phyloP scores from a whole-genome alignment of 768 basidiomycete species.

The Pleurotus eryngii region DNA sequence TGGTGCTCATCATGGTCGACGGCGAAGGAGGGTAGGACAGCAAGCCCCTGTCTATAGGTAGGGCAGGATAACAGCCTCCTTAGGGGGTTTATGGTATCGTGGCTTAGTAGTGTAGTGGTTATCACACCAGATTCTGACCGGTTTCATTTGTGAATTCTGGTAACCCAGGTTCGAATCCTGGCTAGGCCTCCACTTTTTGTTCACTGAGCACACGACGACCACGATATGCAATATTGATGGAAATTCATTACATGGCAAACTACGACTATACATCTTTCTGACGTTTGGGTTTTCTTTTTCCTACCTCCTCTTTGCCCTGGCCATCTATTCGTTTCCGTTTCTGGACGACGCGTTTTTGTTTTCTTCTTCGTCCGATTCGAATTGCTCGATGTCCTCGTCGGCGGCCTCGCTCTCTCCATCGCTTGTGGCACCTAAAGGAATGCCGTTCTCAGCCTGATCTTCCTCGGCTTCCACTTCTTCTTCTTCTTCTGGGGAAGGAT shows the following conservation, averaged over 20 bases:
- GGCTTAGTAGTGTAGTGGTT: conserved; percentile 38
- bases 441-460: conserved; percentile 8
- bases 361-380: conserved; percentile 16
- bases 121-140: conserved; percentile 39
- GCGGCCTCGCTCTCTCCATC: conserved; percentile 23
- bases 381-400: conserved; percentile 21
- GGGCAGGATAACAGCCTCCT: too few species aligned
- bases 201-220: too few species aligned
- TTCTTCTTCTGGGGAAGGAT: conserved; percentile 3
- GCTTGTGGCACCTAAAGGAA: conserved; percentile 13
- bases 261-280: conserved; percentile 10
- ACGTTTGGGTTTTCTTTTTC: conserved; percentile 3
- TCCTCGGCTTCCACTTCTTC: conserved; percentile 14
- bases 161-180: conserved; percentile 47
- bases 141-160: conserved; percentile 21
- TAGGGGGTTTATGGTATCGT: neutral
- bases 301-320: conserved; percentile 19
- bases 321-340: neutral
- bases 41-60: too few species aligned
- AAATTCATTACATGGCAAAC: neutral
- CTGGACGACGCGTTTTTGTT: neutral
- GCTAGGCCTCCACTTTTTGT: conserved; percentile 28
- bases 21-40: neutral
- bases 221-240: neutral
- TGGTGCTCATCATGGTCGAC: conserved; percentile 49